These are phyloP conservation scores for Paramecium primaurelia DNA, from an alignment of 73 alveolate species.

Conservation along the genomic window DNA sequence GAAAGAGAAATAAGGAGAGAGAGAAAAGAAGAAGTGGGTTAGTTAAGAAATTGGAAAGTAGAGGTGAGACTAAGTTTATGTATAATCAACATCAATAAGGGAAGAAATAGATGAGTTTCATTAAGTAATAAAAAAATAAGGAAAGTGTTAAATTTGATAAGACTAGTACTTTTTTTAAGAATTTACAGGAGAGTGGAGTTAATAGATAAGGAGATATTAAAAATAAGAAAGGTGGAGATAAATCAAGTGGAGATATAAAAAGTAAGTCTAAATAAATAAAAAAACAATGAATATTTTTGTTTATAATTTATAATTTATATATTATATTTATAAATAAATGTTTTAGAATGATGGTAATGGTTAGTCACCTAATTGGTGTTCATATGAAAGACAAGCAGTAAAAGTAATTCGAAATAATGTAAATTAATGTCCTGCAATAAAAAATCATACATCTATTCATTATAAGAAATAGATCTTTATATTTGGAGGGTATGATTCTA, in stretches of 20 bases:
- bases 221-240: background rate
- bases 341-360: slow-evolving; percentile 21
- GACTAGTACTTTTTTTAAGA: slow-evolving; percentile 54
- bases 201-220: background rate
- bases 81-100: slow-evolving; percentile 48
- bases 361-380: background rate
- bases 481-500: slow-evolving; percentile 89
- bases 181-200: slow-evolving; percentile 37
- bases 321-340: background rate
- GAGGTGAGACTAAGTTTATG: slow-evolving; percentile 58
- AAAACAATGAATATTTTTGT: background rate
- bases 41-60: slow-evolving; percentile 40
- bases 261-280: background rate
- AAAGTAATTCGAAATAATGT: background rate
- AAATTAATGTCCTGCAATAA: slow-evolving; percentile 59
- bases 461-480: slow-evolving; percentile 72
- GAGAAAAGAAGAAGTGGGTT: slow-evolving; percentile 24
- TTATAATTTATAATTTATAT: background rate
- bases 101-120: background rate
- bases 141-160: slow-evolving; percentile 55
- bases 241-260: background rate
- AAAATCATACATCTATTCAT: slow-evolving; percentile 85
- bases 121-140: slow-evolving; percentile 27
- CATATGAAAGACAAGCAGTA: background rate
- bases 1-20: slow-evolving; percentile 41